phyloP scores from a whole-genome alignment of 257 asterid species.

The Solanum acaule region DNA sequence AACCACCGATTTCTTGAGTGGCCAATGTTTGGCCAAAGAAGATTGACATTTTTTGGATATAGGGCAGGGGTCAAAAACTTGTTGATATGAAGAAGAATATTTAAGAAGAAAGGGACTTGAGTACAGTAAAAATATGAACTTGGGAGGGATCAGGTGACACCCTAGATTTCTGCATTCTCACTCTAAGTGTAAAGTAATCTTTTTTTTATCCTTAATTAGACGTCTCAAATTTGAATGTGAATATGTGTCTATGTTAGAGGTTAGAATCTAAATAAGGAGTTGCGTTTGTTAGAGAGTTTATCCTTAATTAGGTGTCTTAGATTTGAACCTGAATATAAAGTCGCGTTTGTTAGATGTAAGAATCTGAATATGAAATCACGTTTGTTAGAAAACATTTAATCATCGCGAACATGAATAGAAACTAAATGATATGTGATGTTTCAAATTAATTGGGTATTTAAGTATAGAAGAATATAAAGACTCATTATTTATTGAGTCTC shows the following conservation, averaged over 20 bases:
- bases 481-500: not conserved
- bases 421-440: too few species aligned
- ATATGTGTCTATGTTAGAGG: too few species aligned
- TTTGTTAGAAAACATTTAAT: too few species aligned
- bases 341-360: not conserved
- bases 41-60: conserved; percentile 28
- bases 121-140: conserved; percentile 11
- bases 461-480: not conserved
- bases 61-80: not conserved
- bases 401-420: too few species aligned
- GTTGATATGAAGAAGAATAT: not conserved
- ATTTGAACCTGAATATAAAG: not conserved
- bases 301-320: too few species aligned
- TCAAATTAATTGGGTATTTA: not conserved
- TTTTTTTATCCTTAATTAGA: not conserved
- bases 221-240: too few species aligned
- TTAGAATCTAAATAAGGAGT: accelerated
- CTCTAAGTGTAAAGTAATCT: not conserved
- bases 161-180: not conserved
- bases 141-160: not conserved
- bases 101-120: conserved; percentile 13
- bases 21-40: conserved; percentile 50
- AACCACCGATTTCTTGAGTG: conserved; percentile 74
- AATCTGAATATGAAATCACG: too few species aligned
- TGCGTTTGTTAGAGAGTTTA: too few species aligned